Evolutionary conservation across 1,139 yeast species (phyloP), one percentile per base, ranked within the genome.

Genomic region (Diutina catenulata): DNA sequence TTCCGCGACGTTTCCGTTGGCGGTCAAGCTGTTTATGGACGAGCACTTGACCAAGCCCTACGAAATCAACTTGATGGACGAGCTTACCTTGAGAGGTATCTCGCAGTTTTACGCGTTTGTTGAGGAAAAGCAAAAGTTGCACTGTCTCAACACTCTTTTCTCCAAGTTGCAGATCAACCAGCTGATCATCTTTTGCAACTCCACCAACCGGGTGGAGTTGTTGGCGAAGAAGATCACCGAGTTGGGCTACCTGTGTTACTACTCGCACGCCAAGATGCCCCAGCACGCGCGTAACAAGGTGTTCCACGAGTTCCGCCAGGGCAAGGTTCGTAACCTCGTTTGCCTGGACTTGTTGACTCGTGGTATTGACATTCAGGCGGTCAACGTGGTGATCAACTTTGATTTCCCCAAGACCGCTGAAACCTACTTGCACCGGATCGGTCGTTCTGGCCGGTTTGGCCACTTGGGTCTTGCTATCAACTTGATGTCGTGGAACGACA

Each of bases 351-450:
- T 91, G 48, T 74, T 93, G 49, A 91, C 98, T 28, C 84, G 98
- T 72, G 98, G 98, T 76, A 91, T 91, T 51, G 99, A 91, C 70
- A 91, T 91, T 51, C 98, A 93, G 62, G 97, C 97, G 10, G 99
- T 91, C 47, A 93, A 93, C 55, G 98, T 91, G 37, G 98, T 91
- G 41, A 84, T 91, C 52, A 91, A 91, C 63, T 93, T 91, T 60
- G 98, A 91, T 62, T 91, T 91, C 78, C 98, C 99, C 44, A 91
- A 91, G 60, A 87, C 84, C 42, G 96, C 97, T 9, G 98, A 91
- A 62, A 91, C 97, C 33, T 91, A 91, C 60, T 74, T 91, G 51
- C 98, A 91, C 64, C 83, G 98, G 73, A 93, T 91, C 53, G 97
- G 99, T 70, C 88, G 99, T 69, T 87, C 96, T 3, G 99, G 98